A percentile compares a stretch with the other conserved stretches of the same genome.
Conservation (phyloP, 2,329 filamentous ascomycete species). For the Coniochaeta sp. region DNA sequence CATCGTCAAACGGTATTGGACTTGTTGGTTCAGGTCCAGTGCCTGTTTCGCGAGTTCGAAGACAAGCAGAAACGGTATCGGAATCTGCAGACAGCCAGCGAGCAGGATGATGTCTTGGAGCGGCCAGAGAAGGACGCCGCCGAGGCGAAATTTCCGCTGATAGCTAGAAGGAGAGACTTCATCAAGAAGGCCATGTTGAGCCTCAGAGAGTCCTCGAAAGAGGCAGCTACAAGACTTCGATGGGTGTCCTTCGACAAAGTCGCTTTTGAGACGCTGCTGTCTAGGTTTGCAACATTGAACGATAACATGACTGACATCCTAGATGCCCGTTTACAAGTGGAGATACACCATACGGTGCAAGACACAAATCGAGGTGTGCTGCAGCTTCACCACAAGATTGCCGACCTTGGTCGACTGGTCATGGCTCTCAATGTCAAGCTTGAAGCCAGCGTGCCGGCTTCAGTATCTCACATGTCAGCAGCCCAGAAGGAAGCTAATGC, state of each 20-base stretch:
- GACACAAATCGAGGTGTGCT: conserved; percentile 39
- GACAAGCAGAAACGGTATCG: conserved; percentile 31
- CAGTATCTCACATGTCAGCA: conserved; percentile 22
- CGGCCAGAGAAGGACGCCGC: conserved; percentile 35
- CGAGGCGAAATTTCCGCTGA: conserved; percentile 35
- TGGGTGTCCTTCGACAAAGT: conserved; percentile 39
- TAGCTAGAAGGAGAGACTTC: conserved; percentile 30
- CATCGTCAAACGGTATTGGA: conserved; percentile 42
- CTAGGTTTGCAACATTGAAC: conserved; percentile 35
- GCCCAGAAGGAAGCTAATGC: conserved; percentile 28
- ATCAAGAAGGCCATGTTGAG: conserved; percentile 34
- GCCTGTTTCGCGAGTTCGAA: conserved; percentile 37
- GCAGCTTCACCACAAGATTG: conserved; percentile 37
- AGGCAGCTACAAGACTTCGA: conserved; percentile 24
- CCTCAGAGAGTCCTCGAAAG: conserved; percentile 27
- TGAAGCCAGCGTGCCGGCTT: conserved; percentile 15
- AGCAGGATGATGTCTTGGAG: conserved; percentile 24
- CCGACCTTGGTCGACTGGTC: conserved; percentile 36
- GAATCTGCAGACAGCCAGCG: conserved; percentile 24
- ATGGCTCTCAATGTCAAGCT: conserved; percentile 36
- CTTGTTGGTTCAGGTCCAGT: conserved; percentile 37
- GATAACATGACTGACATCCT: conserved; percentile 40
- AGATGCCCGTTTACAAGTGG: conserved; percentile 36
- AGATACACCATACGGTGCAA: conserved; percentile 38
- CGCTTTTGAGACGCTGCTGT: conserved; percentile 34